phyloP scores from a whole-genome alignment of 2,329 filamentous ascomycete species.

The Aureobasidium vineae region DNA sequence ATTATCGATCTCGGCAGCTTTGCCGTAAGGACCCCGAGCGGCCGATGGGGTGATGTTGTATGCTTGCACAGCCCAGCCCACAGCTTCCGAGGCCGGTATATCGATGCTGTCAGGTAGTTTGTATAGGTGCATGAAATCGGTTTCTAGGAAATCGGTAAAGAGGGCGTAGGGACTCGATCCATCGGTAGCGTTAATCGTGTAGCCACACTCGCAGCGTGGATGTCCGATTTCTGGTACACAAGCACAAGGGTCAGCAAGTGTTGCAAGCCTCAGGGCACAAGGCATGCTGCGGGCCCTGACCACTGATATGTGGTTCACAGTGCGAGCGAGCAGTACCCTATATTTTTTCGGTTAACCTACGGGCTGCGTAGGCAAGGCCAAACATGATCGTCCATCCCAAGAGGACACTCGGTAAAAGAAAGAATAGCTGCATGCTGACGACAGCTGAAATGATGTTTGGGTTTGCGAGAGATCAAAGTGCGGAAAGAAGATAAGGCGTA shows the following conservation, averaged over 20 bases:
- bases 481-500: not conserved
- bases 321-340: slow-evolving; percentile 2
- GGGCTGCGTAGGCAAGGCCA: not conserved
- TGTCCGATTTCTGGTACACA: not conserved
- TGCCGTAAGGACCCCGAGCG: slow-evolving; percentile 64
- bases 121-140: slow-evolving; percentile 63
- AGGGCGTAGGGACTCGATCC: slow-evolving; percentile 44
- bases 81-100: slow-evolving; percentile 31
- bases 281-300: not conserved
- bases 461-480: not conserved
- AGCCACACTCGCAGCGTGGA: slow-evolving; percentile 66
- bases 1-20: slow-evolving; percentile 59
- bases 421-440: not conserved
- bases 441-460: not conserved
- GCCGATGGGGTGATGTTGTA: slow-evolving; percentile 63
- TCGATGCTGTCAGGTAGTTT: slow-evolving; percentile 42
- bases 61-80: slow-evolving; percentile 64
- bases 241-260: not conserved
- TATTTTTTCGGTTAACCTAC: not conserved
- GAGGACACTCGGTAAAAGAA: not conserved
- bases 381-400: not conserved
- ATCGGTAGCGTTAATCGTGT: slow-evolving; percentile 54
- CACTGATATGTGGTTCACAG: not conserved
- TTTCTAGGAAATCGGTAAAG: slow-evolving; percentile 69
- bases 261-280: no score